Evolutionary conservation across 2,329 filamentous ascomycete genomes (phyloP), one percentile per base, ranked within the genome.

Genomic region (Claviceps sp.): DNA sequence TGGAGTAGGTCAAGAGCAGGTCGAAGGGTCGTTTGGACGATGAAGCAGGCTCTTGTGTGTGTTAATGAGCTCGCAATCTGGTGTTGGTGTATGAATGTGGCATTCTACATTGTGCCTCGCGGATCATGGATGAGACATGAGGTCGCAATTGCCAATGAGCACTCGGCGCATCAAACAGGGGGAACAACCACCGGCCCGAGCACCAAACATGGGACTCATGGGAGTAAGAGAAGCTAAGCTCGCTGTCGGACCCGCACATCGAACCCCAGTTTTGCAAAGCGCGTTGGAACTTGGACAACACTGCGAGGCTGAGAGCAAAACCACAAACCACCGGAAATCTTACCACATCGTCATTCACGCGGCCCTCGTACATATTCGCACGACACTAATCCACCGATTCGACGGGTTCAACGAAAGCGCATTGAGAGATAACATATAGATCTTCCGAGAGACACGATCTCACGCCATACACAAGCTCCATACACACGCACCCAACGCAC

Each of bases 161-260:
- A 30, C 26, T n/a, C 26, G 2, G 26, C 30, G 30, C 30, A 34
- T 34, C 30, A 34, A 34, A 34, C 30, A 11, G 20, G 43, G 43
- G 40, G 66, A 67, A 66, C 55, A 68, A 67, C 52, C 54, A 50
- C 59, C 64, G 66, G 66, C 59, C 67, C 66, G 65, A 56, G 20
- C 55, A 54, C 61, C 61, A 64, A 66, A 62, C 55, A 59, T 13
- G n/a, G 7, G n/a, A n/a, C n/a, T n/a, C n/a, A n/a, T n/a, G n/a
- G n/a, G n/a, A n/a, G n/a, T n/a, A n/a, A 7, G 14, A 7, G 13
- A 40, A 40, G 13, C 13, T 22, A 22, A 22, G 30, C 30, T 34
- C 30, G 9, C 30, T 34, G 30, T 34, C 52, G 50, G 49, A 38
- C 37, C 48, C 48, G 37, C 47, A 45, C 45, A 30, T 51, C 49